A percentile compares a stretch with the other conserved stretches of the same genome.
Conservation (phyloP, 1,284 basidiomycete genomes). For the Rhodotorula sp. region DNA sequence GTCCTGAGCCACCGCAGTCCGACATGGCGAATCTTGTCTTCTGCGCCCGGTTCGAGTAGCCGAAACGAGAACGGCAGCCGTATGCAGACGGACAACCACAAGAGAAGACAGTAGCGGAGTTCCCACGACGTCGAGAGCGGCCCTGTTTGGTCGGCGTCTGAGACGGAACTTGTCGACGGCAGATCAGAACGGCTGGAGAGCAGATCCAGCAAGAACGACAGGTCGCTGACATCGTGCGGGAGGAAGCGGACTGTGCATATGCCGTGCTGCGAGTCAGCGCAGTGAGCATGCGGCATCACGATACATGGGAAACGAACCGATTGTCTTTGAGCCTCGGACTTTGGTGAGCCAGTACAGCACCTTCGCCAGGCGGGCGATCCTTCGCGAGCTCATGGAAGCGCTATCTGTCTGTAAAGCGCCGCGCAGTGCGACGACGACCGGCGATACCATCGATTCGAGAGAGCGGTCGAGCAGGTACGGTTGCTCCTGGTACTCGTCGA, state of each 20-base stretch:
- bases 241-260: conserved; percentile 73
- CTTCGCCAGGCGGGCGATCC: conserved; percentile 56
- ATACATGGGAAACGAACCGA: conserved; percentile 57
- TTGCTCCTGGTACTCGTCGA: conserved; percentile 89
- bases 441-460: conserved; percentile 76
- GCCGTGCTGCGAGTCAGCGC: background rate
- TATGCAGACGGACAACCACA: conserved; percentile 92
- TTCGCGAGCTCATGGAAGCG: conserved; percentile 32
- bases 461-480: conserved; percentile 93
- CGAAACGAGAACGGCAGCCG: conserved; percentile 90
- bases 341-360: conserved; percentile 83
- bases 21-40: conserved; percentile 58
- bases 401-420: conserved; percentile 47
- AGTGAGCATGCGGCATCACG: conserved; percentile 21
- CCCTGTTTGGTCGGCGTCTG: conserved; percentile 3
- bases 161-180: background rate
- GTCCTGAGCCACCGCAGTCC: conserved; percentile 63
- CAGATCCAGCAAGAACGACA: conserved; percentile 69
- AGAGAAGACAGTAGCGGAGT: conserved; percentile 74
- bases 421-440: conserved; percentile 68
- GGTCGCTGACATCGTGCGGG: conserved; percentile 80
- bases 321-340: conserved; percentile 85
- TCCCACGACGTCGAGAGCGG: conserved; percentile 62
- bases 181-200: conserved; percentile 52
- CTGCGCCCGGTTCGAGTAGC: conserved; percentile 64